Conservation (phyloP, 805 yeast species). For the Lipomyces anomalus region DNA sequence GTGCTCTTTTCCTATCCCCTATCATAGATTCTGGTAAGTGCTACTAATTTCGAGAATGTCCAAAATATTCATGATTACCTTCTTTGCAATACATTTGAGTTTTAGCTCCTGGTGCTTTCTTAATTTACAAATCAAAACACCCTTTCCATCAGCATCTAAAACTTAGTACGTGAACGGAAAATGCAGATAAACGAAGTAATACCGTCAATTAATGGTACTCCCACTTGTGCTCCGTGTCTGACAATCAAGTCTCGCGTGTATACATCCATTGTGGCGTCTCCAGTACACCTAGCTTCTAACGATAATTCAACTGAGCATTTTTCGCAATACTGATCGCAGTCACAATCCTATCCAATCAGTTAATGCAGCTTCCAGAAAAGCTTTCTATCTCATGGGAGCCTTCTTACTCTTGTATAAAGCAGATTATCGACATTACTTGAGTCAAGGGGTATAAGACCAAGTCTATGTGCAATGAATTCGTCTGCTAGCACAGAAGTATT, state of each 20-base stretch:
- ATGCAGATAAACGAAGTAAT: not conserved
- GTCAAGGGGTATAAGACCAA: slow-evolving; percentile 86
- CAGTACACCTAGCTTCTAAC: slow-evolving; percentile 80
- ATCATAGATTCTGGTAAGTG: not conserved
- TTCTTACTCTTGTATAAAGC: slow-evolving; percentile 23
- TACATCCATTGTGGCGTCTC: slow-evolving; percentile 82
- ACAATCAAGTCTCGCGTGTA: slow-evolving; percentile 74
- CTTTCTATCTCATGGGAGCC: not conserved
- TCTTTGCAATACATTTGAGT: slow-evolving; percentile 89
- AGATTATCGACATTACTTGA: slow-evolving; percentile 71
- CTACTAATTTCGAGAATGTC: too few relatives aligned
- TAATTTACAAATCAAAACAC: slow-evolving; percentile 85
- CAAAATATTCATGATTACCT: too few relatives aligned
- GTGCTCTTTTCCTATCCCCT: slow-evolving; percentile 54
- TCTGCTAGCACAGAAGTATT: slow-evolving; percentile 95
- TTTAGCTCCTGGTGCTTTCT: slow-evolving; percentile 88
- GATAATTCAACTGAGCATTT: slow-evolving; percentile 86
- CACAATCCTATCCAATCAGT: slow-evolving; percentile 55
- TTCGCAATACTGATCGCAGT: slow-evolving; percentile 96
- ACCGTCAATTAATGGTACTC: slow-evolving; percentile 71
- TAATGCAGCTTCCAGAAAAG: not conserved
- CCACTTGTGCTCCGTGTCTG: slow-evolving; percentile 48
- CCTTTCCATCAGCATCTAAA: slow-evolving; percentile 62
- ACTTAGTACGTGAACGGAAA: not conserved
- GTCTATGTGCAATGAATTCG: slow-evolving; percentile 89